Conservation (phyloP, 2,329 filamentous ascomycete genomes). For the Xylariaceae sp. region DNA sequence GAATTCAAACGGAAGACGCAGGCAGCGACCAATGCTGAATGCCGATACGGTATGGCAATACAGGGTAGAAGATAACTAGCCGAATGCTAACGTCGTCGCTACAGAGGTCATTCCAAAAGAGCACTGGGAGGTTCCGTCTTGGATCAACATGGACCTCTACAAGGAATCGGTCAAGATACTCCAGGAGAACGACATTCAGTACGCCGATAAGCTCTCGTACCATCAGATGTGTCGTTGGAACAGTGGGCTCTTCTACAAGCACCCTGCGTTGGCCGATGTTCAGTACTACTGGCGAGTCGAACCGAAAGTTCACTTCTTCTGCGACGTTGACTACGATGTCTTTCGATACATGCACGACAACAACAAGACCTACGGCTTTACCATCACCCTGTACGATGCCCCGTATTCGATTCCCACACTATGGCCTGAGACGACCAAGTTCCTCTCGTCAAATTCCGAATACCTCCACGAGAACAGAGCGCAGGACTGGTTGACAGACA, state of each 20-base stretch:
- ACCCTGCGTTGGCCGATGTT: slow-evolving; percentile 72
- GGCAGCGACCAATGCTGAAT: slow-evolving; percentile 80
- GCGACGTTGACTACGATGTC: slow-evolving; percentile 95
- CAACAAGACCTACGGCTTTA: slow-evolving; percentile 99
- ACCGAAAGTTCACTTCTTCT: slow-evolving; percentile 98
- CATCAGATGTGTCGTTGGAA: slow-evolving; percentile 99
- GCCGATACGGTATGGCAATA: slow-evolving; percentile 60
- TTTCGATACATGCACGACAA: slow-evolving; percentile 97
- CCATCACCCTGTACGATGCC: slow-evolving; percentile 91
- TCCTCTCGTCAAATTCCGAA: slow-evolving; percentile 75
- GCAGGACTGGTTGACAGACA: slow-evolving; percentile 79
- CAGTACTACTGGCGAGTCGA: slow-evolving; percentile 99
- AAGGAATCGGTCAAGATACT: slow-evolving; percentile 76
- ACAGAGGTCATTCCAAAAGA: slow-evolving; percentile 84
- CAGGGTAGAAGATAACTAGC: slow-evolving; percentile 1
- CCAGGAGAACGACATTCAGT: slow-evolving; percentile 80
- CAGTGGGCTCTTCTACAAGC: slow-evolving; percentile 94
- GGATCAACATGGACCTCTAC: slow-evolving; percentile 87
- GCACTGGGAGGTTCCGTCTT: slow-evolving; percentile 86
- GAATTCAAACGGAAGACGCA: slow-evolving; percentile 83
- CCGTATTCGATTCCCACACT: slow-evolving; percentile 78
- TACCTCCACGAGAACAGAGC: slow-evolving; percentile 80
- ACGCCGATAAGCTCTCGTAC: slow-evolving; percentile 81
- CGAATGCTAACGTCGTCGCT: slow-evolving; percentile 19
- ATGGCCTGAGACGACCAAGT: slow-evolving; percentile 94